Evolutionary conservation across 805 yeast species (phyloP).

Genomic region (Crinitomyces ghanaensis): DNA sequence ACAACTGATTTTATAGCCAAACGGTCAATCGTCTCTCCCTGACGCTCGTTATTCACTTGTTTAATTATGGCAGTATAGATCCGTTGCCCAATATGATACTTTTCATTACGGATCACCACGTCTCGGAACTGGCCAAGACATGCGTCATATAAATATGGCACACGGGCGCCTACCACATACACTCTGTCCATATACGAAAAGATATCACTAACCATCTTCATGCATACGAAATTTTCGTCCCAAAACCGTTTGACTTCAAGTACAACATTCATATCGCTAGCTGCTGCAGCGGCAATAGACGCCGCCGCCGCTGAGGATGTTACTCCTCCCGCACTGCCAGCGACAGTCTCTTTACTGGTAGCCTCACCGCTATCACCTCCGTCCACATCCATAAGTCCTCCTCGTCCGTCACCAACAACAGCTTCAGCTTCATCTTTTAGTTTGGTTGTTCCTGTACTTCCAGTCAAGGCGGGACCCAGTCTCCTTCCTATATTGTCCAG

Average conservation of each 20-base stretch:
- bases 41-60: conserved; percentile 47
- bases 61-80: conserved; percentile 40
- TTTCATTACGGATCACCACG: conserved; percentile 39
- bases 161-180: conserved; percentile 55
- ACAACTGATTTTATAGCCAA: conserved; percentile 50
- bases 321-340: too few species aligned
- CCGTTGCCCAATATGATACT: conserved; percentile 39
- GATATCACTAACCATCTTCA: conserved; percentile 74
- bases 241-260: too few species aligned
- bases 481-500: too few species aligned
- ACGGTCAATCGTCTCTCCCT: conserved; percentile 45
- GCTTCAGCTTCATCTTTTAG: too few species aligned
- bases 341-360: too few species aligned
- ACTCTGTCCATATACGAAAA: conserved; percentile 81
- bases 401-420: conserved; percentile 8
- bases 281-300: too few species aligned
- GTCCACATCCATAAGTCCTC: too few species aligned
- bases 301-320: too few species aligned
- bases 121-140: conserved; percentile 61
- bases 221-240: conserved; percentile 60
- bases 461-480: too few species aligned
- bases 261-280: too few species aligned
- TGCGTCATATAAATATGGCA: conserved; percentile 57
- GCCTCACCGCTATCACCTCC: too few species aligned
- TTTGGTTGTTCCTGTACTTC: too few species aligned